Conservation (phyloP, 805 yeast genomes). For the Barnettozyma vustinii region DNA sequence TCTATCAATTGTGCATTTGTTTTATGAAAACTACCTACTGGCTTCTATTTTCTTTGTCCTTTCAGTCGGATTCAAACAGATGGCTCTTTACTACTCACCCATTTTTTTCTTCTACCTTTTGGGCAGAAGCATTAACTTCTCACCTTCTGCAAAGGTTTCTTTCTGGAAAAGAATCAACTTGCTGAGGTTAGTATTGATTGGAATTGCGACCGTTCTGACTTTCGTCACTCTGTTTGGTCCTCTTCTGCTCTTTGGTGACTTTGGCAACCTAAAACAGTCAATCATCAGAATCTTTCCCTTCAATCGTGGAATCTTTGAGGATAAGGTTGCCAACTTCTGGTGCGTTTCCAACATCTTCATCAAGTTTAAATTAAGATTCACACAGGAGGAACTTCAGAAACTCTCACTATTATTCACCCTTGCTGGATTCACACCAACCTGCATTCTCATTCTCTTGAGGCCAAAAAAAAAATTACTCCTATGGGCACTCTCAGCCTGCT, state of each 20-base stretch:
- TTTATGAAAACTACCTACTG: conserved; percentile 54
- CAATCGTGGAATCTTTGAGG: conserved; percentile 90
- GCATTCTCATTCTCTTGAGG: conserved; percentile 41
- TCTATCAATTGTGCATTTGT: conserved; percentile 57
- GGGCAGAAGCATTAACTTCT: conserved; percentile 36
- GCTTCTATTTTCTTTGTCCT: conserved; percentile 76
- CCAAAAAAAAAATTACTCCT: conserved; percentile 49
- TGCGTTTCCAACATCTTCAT: conserved; percentile 80
- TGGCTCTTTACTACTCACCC: conserved; percentile 92
- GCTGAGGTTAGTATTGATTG: conserved; percentile 56
- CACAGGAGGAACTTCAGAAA: conserved; percentile 52
- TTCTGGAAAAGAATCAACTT: conserved; percentile 41
- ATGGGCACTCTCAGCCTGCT: conserved; percentile 76
- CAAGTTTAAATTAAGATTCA: conserved; percentile 58
- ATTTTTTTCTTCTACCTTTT: conserved; percentile 77
- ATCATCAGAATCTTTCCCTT: conserved; percentile 86
- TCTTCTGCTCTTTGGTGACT: conserved; percentile 42
- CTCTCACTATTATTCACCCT: conserved; percentile 52
- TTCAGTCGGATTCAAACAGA: conserved; percentile 84
- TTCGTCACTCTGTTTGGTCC: conserved; percentile 54
- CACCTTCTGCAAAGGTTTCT: conserved; percentile 9
- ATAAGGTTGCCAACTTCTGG: conserved; percentile 97
- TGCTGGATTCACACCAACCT: conserved; percentile 50
- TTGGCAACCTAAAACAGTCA: conserved; percentile 38
- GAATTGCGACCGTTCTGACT: conserved; percentile 54